Evolutionary conservation across 2,329 filamentous ascomycete genomes (phyloP).

Genomic region (Cytospora mali): DNA sequence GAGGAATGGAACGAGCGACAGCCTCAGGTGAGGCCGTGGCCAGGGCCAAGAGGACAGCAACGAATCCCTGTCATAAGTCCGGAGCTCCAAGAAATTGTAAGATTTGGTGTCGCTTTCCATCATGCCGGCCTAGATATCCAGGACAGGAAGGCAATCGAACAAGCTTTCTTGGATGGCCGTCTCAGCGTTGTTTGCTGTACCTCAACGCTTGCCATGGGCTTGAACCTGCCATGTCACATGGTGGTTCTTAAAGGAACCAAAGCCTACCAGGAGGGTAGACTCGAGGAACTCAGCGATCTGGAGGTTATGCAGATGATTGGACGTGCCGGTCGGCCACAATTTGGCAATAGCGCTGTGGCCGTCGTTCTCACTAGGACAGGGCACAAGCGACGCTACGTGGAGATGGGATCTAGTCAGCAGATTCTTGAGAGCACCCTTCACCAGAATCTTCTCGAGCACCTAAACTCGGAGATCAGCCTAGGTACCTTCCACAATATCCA

Average conservation of each 20-base stretch:
- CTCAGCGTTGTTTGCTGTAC: constrained; percentile 84
- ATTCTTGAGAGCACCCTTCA: constrained; percentile 78
- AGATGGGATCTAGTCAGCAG: constrained; percentile 73
- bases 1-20: constrained; percentile 62
- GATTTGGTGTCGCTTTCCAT: constrained; percentile 74
- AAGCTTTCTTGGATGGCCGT: constrained; percentile 68
- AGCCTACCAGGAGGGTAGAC: constrained; percentile 60
- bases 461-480: constrained; percentile 82
- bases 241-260: constrained; percentile 83
- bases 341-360: constrained; percentile 73
- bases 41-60: constrained; percentile 51
- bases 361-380: constrained; percentile 77
- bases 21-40: constrained; percentile 63
- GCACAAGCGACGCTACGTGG: constrained; percentile 68
- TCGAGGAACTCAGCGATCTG: constrained; percentile 76
- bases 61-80: constrained; percentile 56
- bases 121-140: constrained; percentile 71
- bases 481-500: constrained; percentile 68
- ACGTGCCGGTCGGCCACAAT: constrained; percentile 80
- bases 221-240: constrained; percentile 82
- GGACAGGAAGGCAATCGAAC: constrained; percentile 69
- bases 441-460: constrained; percentile 76
- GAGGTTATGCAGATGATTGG: constrained; percentile 93
- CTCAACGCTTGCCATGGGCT: constrained; percentile 79
- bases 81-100: constrained; percentile 57